Evolutionary conservation across 768 basidiomycete genomes (phyloP), one percentile per base, ranked within the genome.

Genomic region (Dictyophora rubrovolvata): DNA sequence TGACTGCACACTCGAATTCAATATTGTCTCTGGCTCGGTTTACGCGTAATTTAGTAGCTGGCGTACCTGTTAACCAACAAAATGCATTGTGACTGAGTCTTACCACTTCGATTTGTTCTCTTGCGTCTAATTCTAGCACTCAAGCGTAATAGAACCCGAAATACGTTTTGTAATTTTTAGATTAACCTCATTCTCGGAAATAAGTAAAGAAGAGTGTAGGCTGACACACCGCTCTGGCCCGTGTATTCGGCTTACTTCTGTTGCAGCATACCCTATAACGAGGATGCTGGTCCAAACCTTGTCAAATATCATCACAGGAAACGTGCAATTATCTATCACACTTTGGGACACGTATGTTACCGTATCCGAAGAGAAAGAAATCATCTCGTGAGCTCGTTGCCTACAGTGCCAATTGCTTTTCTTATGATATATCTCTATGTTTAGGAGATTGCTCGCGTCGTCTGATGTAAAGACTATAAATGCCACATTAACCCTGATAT

Each of bases 41-140:
- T 66, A 91, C 89, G 14, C 79, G 93, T 60, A 94, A 96, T 68
- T 71, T 93, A 10, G 83, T 89, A 35, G 90, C 90, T 10, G 88
- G 84, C 6, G 78, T 84, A 16, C 77, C 81, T 8, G 68, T 69
- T n/a, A 90, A 91, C 70, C 93, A 96, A 68, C 66, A 69, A 46
- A 74, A 72, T 60, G 85, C 87, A 22, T 86, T 82, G 93, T 94
- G 65, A 75, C 90, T 62, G 16, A 17, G 21, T 22, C 18, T 73
- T 18, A 33, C 50, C 36, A 5, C 48, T 18, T 20, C 37, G 20
- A 34, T 42, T 22, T 21, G 22, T 42, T 18, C 48, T 48, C 21
- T 28, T 37, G 28, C 10, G 42, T 46, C 17, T 36, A 1, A 49
- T 23, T 14, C 34, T 5, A 8, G 22, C 16, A 52, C 23, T 23